phyloP scores from a whole-genome alignment of 805 yeast species.

The Suhomyces tanzawaensis region DNA sequence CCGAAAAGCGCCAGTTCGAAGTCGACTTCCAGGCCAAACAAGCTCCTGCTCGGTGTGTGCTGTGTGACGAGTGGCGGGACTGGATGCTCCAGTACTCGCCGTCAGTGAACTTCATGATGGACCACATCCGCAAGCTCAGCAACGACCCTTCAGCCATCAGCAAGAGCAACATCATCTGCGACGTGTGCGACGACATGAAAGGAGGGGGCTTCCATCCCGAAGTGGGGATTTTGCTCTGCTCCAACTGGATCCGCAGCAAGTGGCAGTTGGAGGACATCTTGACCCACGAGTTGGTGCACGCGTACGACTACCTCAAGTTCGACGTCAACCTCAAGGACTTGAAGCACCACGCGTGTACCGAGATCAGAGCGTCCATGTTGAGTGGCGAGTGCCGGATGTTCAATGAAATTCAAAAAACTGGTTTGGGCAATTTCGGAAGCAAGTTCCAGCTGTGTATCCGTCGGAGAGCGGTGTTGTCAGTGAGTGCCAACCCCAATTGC shows the following conservation, averaged over 20 bases:
- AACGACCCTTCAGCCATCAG: conserved; percentile 41
- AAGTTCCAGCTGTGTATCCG: conserved; percentile 92
- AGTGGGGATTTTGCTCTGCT: conserved; percentile 80
- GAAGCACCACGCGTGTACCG: conserved; percentile 95
- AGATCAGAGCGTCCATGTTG: conserved; percentile 86
- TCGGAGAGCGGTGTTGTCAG: conserved; percentile 84
- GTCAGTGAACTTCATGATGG: conserved; percentile 80
- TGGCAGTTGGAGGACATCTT: conserved; percentile 88
- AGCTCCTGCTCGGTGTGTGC: conserved; percentile 52
- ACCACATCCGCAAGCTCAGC: conserved; percentile 68
- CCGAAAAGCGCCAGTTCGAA: conserved; percentile 56
- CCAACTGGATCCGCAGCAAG: conserved; percentile 70
- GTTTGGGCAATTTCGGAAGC: conserved; percentile 53
- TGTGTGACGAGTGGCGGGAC: conserved; percentile 72
- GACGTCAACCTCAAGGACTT: conserved; percentile 81
- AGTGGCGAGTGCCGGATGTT: conserved; percentile 94
- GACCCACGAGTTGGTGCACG: conserved; percentile 91
- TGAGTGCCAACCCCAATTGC: conserved; percentile 83
- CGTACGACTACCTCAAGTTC: conserved; percentile 86
- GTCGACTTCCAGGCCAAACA: conserved; percentile 48
- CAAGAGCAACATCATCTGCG: conserved; percentile 65
- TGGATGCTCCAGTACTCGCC: conserved; percentile 84
- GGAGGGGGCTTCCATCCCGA: conserved; percentile 96
- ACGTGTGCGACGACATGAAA: conserved; percentile 72
- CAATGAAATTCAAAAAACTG: conserved; percentile 70